Percentiles rank a stretch among this genome's conserved stretches.
phyloP scores from a whole-genome alignment of 495 filamentous ascomycete species.

The Penicillium macrosclerotiorum region DNA sequence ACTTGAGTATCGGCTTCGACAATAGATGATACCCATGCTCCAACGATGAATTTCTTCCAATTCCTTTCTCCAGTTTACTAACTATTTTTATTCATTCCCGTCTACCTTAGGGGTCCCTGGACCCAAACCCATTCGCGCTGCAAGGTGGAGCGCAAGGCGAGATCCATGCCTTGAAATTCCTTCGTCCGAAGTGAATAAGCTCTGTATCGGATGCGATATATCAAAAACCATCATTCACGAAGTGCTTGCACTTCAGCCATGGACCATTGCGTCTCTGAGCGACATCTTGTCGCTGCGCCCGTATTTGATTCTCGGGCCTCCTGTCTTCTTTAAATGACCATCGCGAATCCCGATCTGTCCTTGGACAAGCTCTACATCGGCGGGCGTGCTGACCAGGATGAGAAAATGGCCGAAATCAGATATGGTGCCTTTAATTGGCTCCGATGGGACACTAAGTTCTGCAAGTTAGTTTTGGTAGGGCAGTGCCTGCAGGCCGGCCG shows the following conservation, averaged over 20 bases:
- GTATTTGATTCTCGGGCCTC: slow-evolving; percentile 9
- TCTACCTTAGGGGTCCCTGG: no score
- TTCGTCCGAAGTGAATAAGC: slow-evolving; percentile 44
- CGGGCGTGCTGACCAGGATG: slow-evolving; percentile 8
- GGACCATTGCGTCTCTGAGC: slow-evolving; percentile 3
- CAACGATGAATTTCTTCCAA: slow-evolving; percentile 8
- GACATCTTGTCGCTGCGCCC: slow-evolving; percentile 10
- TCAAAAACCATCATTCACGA: slow-evolving; percentile 31
- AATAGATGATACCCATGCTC: slow-evolving; percentile 32
- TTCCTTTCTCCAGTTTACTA: slow-evolving; percentile 9
- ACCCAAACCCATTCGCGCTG: slow-evolving; percentile 38
- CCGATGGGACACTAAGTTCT: slow-evolving; percentile 23
- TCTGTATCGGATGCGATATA: slow-evolving; percentile 61
- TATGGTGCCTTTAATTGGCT: slow-evolving; percentile 14
- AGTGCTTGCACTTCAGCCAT: slow-evolving; percentile 8
- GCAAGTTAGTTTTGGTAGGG: no score
- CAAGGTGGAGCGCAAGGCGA: slow-evolving; percentile 60
- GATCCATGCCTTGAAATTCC: slow-evolving; percentile 54
- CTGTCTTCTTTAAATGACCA: slow-evolving; percentile 6
- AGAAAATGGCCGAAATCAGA: slow-evolving; percentile 8
- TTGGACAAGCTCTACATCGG: slow-evolving; percentile 23
- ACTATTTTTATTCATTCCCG: slow-evolving; percentile 5
- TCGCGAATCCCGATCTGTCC: slow-evolving; percentile 24
- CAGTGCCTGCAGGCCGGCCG: not conserved
- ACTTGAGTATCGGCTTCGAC: slow-evolving; percentile 24